Conservation (phyloP, 768 basidiomycete species). For the Mycena leptocephala region DNA sequence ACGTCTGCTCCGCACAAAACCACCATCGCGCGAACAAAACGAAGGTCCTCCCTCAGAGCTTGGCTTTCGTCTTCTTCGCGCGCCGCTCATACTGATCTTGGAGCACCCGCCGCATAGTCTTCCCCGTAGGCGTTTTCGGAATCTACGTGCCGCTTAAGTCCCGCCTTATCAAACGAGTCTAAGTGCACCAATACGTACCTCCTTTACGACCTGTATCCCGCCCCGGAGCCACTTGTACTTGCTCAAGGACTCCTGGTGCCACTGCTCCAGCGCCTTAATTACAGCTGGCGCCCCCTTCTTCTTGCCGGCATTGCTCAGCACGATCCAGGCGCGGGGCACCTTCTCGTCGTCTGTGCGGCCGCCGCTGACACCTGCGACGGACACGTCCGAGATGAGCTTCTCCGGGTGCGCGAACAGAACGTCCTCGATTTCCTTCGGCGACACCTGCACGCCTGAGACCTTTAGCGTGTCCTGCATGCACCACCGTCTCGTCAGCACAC, state of each 20-base stretch:
- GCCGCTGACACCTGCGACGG: conserved; percentile 83
- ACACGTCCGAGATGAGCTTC: conserved; percentile 73
- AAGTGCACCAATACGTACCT: conserved; percentile 56
- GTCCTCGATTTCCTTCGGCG: conserved; percentile 85
- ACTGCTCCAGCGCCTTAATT: conserved; percentile 67
- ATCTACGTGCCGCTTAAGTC: conserved; percentile 59
- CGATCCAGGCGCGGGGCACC: conserved; percentile 86
- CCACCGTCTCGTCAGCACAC: conserved; percentile 41
- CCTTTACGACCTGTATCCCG: conserved; percentile 75
- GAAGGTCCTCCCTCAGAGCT: conserved; percentile 43
- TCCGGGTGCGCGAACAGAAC: conserved; percentile 75
- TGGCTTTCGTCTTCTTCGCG: conserved; percentile 37
- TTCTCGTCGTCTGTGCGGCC: conserved; percentile 82
- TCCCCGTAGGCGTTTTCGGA: conserved; percentile 84
- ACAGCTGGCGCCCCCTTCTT: conserved; percentile 60
- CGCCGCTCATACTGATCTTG: conserved; percentile 70
- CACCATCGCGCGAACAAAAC: conserved; percentile 16
- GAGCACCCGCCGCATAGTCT: conserved; percentile 74
- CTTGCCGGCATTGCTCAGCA: conserved; percentile 72
- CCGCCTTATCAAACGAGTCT: conserved; percentile 37
- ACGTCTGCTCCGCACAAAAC: neutral
- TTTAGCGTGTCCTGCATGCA: conserved; percentile 83
- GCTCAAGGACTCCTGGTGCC: conserved; percentile 77
- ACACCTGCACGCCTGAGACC: conserved; percentile 85
- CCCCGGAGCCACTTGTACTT: conserved; percentile 86